Evolutionary conservation across 352 stramenopile species (phyloP).

Genomic region (Pythium aristosporum): DNA sequence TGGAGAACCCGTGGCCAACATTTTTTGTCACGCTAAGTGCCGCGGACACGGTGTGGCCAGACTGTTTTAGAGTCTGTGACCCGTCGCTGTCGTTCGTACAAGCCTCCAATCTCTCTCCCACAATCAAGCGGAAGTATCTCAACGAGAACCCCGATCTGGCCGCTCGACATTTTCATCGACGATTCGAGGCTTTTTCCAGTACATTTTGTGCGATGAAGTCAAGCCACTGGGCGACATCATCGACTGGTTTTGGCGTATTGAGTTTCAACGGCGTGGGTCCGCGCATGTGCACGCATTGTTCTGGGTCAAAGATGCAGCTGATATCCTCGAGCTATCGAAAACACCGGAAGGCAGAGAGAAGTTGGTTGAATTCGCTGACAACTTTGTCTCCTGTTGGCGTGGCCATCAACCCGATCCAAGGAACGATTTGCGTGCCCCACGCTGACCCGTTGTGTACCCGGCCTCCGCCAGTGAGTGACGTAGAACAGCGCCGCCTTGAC

Average conservation of each 20-base stretch:
- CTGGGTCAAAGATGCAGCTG: constrained; percentile 23
- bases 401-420: too few species aligned
- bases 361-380: neutral
- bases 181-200: constrained; percentile 24
- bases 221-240: constrained; percentile 28
- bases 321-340: constrained; percentile 17
- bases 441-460: constrained; percentile 10
- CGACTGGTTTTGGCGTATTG: constrained; percentile 29
- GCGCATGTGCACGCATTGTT: constrained; percentile 25
- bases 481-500: too few species aligned
- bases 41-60: constrained; percentile 11
- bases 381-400: constrained; percentile 9
- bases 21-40: neutral
- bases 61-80: constrained; percentile 17
- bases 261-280: constrained; percentile 29
- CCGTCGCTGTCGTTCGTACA: neutral
- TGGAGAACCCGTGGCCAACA: neutral
- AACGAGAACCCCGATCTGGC: neutral
- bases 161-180: constrained; percentile 13
- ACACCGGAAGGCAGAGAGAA: neutral
- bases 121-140: too few species aligned
- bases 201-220: constrained; percentile 1
- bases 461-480: neutral
- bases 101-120: neutral
- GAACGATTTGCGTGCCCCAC: too few species aligned